These are phyloP conservation scores for Gonapodya prolifera DNA, from an alignment of 192 early-diverging fungal genomes.

Conservation along the genomic window DNA sequence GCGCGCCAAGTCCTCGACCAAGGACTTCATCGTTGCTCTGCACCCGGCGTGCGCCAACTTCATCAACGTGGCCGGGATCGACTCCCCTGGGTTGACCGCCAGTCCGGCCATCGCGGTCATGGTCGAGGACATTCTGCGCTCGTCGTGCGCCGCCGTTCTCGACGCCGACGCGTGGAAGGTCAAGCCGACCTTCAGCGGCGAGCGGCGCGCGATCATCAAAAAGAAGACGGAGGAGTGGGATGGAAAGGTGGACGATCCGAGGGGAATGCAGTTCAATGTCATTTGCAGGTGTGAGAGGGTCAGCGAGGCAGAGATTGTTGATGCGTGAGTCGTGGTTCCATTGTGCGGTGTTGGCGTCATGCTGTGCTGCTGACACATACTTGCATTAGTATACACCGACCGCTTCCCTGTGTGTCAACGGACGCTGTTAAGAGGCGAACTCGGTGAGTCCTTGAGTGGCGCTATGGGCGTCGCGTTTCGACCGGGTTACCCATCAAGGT, in stretches of 20 bases:
- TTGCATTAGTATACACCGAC: neutral
- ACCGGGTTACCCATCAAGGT: too few relatives aligned
- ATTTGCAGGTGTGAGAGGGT: constrained; percentile 34
- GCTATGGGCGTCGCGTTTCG: neutral
- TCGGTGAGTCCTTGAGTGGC: neutral
- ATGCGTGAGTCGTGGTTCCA: constrained; percentile 23
- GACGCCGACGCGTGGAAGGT: neutral
- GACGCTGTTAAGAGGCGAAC: constrained; percentile 29
- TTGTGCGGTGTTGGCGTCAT: constrained; percentile 8
- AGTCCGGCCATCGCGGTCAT: constrained; percentile 26
- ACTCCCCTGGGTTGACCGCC: constrained; percentile 30
- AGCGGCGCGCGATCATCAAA: constrained; percentile 20
- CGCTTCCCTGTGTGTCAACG: constrained; percentile 8
- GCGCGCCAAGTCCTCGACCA: constrained; percentile 25
- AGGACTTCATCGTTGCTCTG: constrained; percentile 33
- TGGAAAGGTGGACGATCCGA: constrained; percentile 25
- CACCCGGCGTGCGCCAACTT: constrained; percentile 10
- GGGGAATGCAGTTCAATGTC: constrained; percentile 22
- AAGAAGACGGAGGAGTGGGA: constrained; percentile 14
- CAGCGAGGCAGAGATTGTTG: constrained; percentile 30
- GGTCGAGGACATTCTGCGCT: constrained; percentile 17
- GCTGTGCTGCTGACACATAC: neutral
- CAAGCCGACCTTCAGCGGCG: constrained; percentile 15
- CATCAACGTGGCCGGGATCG: constrained; percentile 37
- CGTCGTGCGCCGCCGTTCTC: neutral